Base-by-base conservation (phyloP, 2,329 filamentous ascomycete genomes). In the Fusarium transvaalense region DNA sequence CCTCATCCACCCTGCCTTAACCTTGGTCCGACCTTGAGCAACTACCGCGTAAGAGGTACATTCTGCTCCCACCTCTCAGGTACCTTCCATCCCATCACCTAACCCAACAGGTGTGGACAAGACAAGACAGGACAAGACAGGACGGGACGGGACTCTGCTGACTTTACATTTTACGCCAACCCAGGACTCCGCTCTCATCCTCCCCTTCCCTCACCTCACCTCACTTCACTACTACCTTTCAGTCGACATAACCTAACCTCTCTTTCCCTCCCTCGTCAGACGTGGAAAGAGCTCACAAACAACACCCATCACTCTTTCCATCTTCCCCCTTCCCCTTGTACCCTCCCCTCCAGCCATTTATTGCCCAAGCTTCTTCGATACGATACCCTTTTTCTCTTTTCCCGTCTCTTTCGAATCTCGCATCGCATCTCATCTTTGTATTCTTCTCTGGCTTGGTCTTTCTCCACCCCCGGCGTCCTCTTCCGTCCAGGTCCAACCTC, bases 201-300 rank as follows among this genome's bases (percentile, higher is more conserved):
- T 60, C 55, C 66, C 57, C 60, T 59, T 61, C 53, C 31, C 57
- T 63, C 43, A 54, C 56, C 46, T 60, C 23, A 56, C 56, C 39
- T 60, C 23, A 56, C 64, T 34, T 65, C 55, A 53, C 55, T 56
- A 47, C 59, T 38, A 60, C 67, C 66, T 50, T 38, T 65, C 58
- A 62, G 56, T 61, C 43, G 45, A 62, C 63, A 64, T 71, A 55
- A 42, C 47, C 58, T 41, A 41, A 37, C 50, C 66, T 66, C 55
- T 55, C 61, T 56, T 59, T 67, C 61, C 62, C 69, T 68, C 68
- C 69, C 68, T 72, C 67, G 62, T 71, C 74, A 75, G 69, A 74
- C 73, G 57, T 71, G 70, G 71, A 71, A 73, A 73, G 74, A 73
- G 69, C 71, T 71, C 74, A 72, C 63, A 71, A 72, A 71, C 57